Base-by-base conservation (phyloP, 2,329 filamentous ascomycete genomes). In the Aspergillus quadricinctus region DNA sequence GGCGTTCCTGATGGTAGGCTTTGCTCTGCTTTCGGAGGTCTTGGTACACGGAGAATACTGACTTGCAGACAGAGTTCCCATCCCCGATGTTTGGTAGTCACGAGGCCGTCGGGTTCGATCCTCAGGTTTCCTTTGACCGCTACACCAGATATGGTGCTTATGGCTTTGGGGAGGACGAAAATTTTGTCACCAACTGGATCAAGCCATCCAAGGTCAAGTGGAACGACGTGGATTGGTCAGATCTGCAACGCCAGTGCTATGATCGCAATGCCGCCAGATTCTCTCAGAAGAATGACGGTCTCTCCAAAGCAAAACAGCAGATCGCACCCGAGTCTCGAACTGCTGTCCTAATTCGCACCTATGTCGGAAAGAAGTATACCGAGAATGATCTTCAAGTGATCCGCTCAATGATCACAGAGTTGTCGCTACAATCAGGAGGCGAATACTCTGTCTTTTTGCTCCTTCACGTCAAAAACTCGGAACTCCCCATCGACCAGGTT, bases 391-490 rank as follows among this genome's bases (percentile, higher is more conserved):
- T 94, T 51, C 84, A 92, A 71, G 89, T 90, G 66, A 75, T 96
- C 48, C 87, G 92, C 25, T 88, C 92, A 37, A 85, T 96, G 74
- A 90, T 96, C 67, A 83, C 86, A 14, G 92, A 97, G 71, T 79
- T 96, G 10, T 83, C 87, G 1, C 78, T 96, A 55, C 87, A 88
- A 52, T 92, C 90, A 4, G 90, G 91, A 25, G 90, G 88, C 35
- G 88, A 93, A 64, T 96, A 96, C 71, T 89, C 94, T 63, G 84
- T 96, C 3, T 89, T 95, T 68, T 81, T 96, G 21, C 81, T 96
- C 2, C 85, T 96, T 8, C 90, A 96, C 71, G 87, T 95, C 65
- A 92, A 90, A 73, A 88, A 95, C 66, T 83, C 84, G 54, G 81
- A 78, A 58, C 78, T 92, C 59, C 88, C 89, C 8, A 85, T 96